phyloP scores from a whole-genome alignment of 768 basidiomycete genomes.

The Mycena latifolia region DNA sequence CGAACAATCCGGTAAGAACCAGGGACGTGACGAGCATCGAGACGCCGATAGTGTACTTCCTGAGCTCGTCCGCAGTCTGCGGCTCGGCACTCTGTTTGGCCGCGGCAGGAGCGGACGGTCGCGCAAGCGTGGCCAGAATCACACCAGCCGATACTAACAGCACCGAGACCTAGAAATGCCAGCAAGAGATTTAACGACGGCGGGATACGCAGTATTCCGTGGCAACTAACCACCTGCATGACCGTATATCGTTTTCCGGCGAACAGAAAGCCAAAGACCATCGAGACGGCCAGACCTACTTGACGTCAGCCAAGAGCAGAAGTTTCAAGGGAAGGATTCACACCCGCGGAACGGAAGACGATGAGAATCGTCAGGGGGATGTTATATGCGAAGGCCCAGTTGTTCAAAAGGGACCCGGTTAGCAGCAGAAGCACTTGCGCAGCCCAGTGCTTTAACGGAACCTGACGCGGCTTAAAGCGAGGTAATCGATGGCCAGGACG shows the following conservation, averaged over 20 bases:
- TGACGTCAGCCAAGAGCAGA: conserved; percentile 17
- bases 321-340: conserved; percentile 10
- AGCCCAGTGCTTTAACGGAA: conserved; percentile 77
- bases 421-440: conserved; percentile 79
- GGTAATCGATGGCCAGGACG: conserved; percentile 53
- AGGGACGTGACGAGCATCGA: conserved; percentile 75
- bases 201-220: background rate
- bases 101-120: conserved; percentile 52
- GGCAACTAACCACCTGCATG: conserved; percentile 69
- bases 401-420: conserved; percentile 79
- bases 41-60: conserved; percentile 74
- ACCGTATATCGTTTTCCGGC: conserved; percentile 69
- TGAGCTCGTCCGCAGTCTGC: conserved; percentile 48
- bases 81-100: conserved; percentile 27
- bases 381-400: conserved; percentile 82
- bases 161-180: conserved; percentile 65
- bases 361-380: conserved; percentile 86
- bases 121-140: conserved; percentile 77
- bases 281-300: conserved; percentile 80
- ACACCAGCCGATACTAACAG: conserved; percentile 78
- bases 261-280: conserved; percentile 76
- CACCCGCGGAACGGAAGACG: conserved; percentile 88
- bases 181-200: conserved; percentile 1
- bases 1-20: conserved; percentile 75
- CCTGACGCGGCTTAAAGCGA: conserved; percentile 71